A percentile compares a stretch with the other conserved stretches of the same genome.
Conservation (phyloP, 225 moss, liverwort and hornwort genomes). For the Marchantia polymorpha region DNA sequence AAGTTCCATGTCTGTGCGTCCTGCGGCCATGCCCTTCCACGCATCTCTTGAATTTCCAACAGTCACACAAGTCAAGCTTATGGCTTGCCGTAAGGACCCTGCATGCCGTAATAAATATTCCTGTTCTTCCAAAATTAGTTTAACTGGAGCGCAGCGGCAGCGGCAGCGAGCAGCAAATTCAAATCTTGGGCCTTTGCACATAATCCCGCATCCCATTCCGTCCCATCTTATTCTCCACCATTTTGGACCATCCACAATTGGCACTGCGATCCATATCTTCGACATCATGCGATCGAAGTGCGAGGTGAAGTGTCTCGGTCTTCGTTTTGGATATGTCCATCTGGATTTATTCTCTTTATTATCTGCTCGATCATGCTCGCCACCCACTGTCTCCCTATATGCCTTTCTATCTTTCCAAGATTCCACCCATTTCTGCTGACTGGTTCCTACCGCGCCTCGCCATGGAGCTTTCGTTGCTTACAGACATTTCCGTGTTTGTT, state of each 20-base stretch:
- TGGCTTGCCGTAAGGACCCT: not conserved
- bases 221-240: not conserved
- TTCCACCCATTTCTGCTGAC: too few relatives aligned
- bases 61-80: slow-evolving; percentile 2
- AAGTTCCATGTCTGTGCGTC: slow-evolving; percentile 8
- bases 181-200: not conserved
- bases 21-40: not conserved
- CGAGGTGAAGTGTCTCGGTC: not conserved
- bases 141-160: not conserved
- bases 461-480: too few relatives aligned
- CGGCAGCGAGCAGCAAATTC: not conserved
- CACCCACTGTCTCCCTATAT: not conserved
- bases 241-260: not conserved
- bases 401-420: not conserved
- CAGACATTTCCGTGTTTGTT: too few relatives aligned
- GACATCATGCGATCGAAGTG: not conserved
- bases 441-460: too few relatives aligned
- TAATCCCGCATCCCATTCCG: not conserved
- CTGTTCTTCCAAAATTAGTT: slow-evolving; percentile 1
- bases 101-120: not conserved
- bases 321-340: not conserved
- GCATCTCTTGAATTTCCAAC: not conserved
- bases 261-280: not conserved
- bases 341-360: not conserved
- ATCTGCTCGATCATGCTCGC: not conserved